Base-by-base conservation (phyloP, 2,329 filamentous ascomycete species). In the Stagonosporopsis vannaccii region DNA sequence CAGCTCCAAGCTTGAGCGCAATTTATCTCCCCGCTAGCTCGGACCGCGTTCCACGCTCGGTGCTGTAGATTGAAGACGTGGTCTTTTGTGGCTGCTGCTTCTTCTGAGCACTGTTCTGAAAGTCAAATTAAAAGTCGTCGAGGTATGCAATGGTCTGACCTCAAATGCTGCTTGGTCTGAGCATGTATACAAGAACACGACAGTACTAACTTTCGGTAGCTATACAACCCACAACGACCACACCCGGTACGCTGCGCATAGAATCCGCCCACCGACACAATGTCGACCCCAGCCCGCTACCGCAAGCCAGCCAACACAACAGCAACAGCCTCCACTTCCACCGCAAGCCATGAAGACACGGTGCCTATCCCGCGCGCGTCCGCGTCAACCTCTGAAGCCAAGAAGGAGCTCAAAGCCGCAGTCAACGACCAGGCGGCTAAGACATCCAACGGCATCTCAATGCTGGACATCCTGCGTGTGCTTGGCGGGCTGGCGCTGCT, bases 401-500 rank as follows among this genome's bases (percentile, higher is more conserved):
- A 72, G 50, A 58, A 65, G 19, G 66, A 68, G 51, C 59, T 69
- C 25, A 70, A 71, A 42, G 44, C 62, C 44, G 67, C 65, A 2
- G 59, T 63, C 25, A 63, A 68, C 20, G 59, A 69, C 36, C 65
- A 69, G 49, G 69, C 66, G 6, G 63, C 23, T 36, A 53, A 51
- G 35, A 60, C 66, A 0, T 67, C 68, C 7, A 56, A 49, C n/a
- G 59, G 64, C 43, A 37, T 75, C 30, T 73, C 71, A 0, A 47
- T 75, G 36, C 66, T 92, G 30, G 91, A 94, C 73, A 75, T 90
- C 49, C 76, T 92, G 56, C 88, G 90, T 28, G 82, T 93, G 26
- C 68, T 92, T 41, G 83, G 83, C 28, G 90, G 90, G 51, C 75
- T 93, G 13, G 63, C 89, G 30, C 65, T 91, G 39, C 84, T 88